Conservation (phyloP, 176 grass and related monocot genomes). For the Elaeis guineensis region DNA sequence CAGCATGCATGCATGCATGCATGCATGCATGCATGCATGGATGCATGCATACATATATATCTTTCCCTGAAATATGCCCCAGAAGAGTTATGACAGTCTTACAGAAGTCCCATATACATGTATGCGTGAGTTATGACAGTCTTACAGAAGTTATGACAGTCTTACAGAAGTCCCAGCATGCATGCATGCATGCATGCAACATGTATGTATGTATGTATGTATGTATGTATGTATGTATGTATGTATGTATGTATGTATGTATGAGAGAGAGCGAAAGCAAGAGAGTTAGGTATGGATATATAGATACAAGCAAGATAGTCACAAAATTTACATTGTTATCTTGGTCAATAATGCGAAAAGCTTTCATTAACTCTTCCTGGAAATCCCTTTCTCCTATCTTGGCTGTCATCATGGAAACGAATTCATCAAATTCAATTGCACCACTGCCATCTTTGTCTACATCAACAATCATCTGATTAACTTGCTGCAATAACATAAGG, state of each 20-base stretch:
- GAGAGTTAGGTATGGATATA: neutral
- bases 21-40: no score
- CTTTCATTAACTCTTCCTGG: slow-evolving; percentile 57
- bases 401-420: slow-evolving; percentile 73
- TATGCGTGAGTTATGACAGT: no score
- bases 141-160: no score
- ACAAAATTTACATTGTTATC: slow-evolving; percentile 56
- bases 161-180: no score
- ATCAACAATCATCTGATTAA: slow-evolving; percentile 70
- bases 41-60: slow-evolving; percentile 24
- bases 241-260: no score
- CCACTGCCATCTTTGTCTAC: slow-evolving; percentile 81
- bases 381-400: slow-evolving; percentile 78
- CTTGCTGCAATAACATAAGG: slow-evolving; percentile 38
- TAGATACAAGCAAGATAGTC: neutral
- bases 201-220: no score
- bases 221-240: no score
- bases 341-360: slow-evolving; percentile 62
- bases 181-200: no score
- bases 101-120: no score
- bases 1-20: no score
- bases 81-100: neutral
- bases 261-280: no score
- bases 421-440: slow-evolving; percentile 80
- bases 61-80: slow-evolving; percentile 41